Evolutionary conservation across 2,329 filamentous ascomycete species (phyloP).

Genomic region (Colletotrichum salicis): DNA sequence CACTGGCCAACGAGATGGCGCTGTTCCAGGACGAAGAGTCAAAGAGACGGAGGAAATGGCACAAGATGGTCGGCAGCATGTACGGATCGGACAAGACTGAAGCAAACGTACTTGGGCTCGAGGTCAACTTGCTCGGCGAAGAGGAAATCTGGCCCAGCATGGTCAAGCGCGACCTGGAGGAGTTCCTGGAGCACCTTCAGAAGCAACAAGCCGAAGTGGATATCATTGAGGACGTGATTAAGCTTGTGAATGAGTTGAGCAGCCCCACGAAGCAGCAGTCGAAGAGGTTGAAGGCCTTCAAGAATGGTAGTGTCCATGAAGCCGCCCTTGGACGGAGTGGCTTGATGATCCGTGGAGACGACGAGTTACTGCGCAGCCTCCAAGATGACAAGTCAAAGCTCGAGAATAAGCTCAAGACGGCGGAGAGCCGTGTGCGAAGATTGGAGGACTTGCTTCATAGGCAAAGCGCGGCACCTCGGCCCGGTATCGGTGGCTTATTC

Average conservation of each 20-base stretch:
- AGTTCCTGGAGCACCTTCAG: slow-evolving; percentile 75
- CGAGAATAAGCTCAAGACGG: slow-evolving; percentile 80
- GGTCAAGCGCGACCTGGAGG: slow-evolving; percentile 78
- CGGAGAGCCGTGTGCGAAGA: slow-evolving; percentile 88
- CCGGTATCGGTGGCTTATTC: slow-evolving; percentile 65
- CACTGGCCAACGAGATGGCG: slow-evolving; percentile 91
- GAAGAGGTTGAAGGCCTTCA: slow-evolving; percentile 91
- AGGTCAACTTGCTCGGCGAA: slow-evolving; percentile 85
- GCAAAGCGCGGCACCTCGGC: slow-evolving; percentile 71
- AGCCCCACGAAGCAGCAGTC: slow-evolving; percentile 86
- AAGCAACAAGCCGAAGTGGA: slow-evolving; percentile 72
- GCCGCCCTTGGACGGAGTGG: slow-evolving; percentile 88
- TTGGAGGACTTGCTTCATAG: slow-evolving; percentile 93
- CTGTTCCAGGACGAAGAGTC: slow-evolving; percentile 92
- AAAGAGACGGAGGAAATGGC: slow-evolving; percentile 88
- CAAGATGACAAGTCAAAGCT: slow-evolving; percentile 83
- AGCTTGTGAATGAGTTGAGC: slow-evolving; percentile 82
- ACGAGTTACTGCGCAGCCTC: slow-evolving; percentile 80
- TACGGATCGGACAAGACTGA: slow-evolving; percentile 75
- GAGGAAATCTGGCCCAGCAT: slow-evolving; percentile 84
- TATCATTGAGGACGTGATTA: slow-evolving; percentile 77
- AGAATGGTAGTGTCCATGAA: slow-evolving; percentile 95
- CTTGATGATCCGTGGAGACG: slow-evolving; percentile 85
- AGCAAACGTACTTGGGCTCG: slow-evolving; percentile 77
- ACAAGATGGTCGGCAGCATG: slow-evolving; percentile 82